Conservation (phyloP, 768 basidiomycete species). For the Hygrophorus russula region DNA sequence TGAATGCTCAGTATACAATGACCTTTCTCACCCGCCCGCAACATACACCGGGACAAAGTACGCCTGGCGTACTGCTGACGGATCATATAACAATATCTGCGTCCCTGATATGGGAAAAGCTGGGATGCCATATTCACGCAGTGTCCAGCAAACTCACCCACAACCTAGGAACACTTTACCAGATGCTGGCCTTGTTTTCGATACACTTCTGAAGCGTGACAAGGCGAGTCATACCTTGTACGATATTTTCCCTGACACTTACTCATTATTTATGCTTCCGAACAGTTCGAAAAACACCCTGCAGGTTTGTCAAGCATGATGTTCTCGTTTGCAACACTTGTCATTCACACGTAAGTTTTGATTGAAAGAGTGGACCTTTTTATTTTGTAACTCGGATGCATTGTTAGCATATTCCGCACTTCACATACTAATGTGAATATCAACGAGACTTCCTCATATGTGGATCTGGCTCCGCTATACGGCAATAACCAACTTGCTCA, state of each 20-base stretch:
- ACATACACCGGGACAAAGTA: slow-evolving; percentile 57
- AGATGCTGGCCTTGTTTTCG: slow-evolving; percentile 72
- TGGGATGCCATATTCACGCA: slow-evolving; percentile 70
- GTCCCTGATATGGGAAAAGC: slow-evolving; percentile 70
- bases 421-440: slow-evolving; percentile 52
- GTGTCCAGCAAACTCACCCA: slow-evolving; percentile 60
- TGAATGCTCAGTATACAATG: slow-evolving; percentile 55
- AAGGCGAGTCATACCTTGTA: slow-evolving; percentile 27
- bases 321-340: slow-evolving; percentile 75
- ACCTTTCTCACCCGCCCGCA: slow-evolving; percentile 68
- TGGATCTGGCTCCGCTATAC: slow-evolving; percentile 77
- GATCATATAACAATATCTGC: slow-evolving; percentile 62
- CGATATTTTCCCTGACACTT: background rate
- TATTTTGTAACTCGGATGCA: slow-evolving; percentile 3
- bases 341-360: slow-evolving; percentile 55
- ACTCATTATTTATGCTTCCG: slow-evolving; percentile 4
- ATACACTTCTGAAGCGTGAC: slow-evolving; percentile 65
- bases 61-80: slow-evolving; percentile 67
- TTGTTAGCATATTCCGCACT: slow-evolving; percentile 72
- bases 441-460: slow-evolving; percentile 81
- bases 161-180: slow-evolving; percentile 61
- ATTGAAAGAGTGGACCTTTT: background rate
- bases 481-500: slow-evolving; percentile 58
- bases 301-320: slow-evolving; percentile 69
- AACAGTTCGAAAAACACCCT: slow-evolving; percentile 64